Conservation (phyloP, 495 filamentous ascomycete species). For the Penicillium egyptiacum region DNA sequence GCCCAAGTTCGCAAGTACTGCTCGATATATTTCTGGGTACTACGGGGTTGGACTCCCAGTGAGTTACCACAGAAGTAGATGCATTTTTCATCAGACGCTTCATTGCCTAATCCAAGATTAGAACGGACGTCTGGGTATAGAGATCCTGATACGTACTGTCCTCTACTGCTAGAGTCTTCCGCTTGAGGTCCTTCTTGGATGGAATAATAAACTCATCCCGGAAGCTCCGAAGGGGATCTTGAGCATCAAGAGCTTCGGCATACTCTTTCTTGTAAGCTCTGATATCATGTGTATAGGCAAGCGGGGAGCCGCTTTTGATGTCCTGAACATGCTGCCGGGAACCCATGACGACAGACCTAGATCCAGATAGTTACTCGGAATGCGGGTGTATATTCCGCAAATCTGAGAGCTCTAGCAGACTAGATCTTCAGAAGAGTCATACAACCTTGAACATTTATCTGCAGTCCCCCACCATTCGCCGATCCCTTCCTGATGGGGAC, state of each 20-base stretch:
- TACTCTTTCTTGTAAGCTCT: slow-evolving; percentile 49
- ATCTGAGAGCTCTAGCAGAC: background rate
- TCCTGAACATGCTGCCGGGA: slow-evolving; percentile 34
- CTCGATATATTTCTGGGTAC: slow-evolving; percentile 66
- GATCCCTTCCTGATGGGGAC: slow-evolving; percentile 16
- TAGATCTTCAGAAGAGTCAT: background rate
- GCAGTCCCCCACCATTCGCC: slow-evolving; percentile 18
- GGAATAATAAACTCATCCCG: slow-evolving; percentile 83
- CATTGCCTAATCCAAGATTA: slow-evolving; percentile 15
- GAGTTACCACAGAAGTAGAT: slow-evolving; percentile 98
- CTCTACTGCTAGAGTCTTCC: slow-evolving; percentile 54
- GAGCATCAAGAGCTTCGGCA: slow-evolving; percentile 63
- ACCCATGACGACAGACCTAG: slow-evolving; percentile 19
- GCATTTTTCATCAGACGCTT: slow-evolving; percentile 47
- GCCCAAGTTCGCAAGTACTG: slow-evolving; percentile 86
- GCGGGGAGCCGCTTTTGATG: slow-evolving; percentile 33
- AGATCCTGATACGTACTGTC: slow-evolving; percentile 26
- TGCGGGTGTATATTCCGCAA: background rate
- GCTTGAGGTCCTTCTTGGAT: slow-evolving; percentile 71
- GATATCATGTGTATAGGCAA: slow-evolving; percentile 42
- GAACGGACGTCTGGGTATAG: background rate
- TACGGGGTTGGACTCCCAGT: slow-evolving; percentile 81
- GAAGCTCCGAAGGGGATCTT: slow-evolving; percentile 66
- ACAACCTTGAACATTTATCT: slow-evolving; percentile 15
- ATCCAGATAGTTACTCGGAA: background rate